A percentile compares a stretch with the other conserved stretches of the same genome.
phyloP scores from a whole-genome alignment of 768 basidiomycete genomes.

The Xerocomellus intermedius region DNA sequence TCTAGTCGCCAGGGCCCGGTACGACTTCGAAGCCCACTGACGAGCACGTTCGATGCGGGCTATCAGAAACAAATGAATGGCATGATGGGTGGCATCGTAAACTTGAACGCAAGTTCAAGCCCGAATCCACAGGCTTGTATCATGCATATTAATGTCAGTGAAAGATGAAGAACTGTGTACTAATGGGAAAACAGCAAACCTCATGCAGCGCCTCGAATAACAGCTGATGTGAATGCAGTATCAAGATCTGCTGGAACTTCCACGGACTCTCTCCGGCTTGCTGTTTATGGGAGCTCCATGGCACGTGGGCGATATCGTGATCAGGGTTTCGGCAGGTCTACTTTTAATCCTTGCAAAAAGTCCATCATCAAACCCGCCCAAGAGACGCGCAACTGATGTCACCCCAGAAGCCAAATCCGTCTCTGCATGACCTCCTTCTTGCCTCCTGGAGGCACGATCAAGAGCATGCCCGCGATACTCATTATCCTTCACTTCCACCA shows the following conservation, averaged over 20 bases:
- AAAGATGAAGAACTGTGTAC: no score
- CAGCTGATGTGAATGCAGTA: neutral
- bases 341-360: no score
- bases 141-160: no score
- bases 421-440: constrained; percentile 1
- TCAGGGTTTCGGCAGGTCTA: neutral
- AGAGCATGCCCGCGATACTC: neutral
- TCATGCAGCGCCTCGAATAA: no score
- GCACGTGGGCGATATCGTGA: neutral
- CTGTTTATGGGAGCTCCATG: no score
- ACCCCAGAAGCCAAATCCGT: neutral
- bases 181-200: no score
- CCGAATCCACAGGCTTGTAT: no score
- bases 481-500: neutral
- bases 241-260: neutral
- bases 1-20: neutral
- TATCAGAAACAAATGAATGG: no score
- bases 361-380: neutral
- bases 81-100: no score
- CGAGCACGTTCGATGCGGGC: no score
- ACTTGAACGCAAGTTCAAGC: no score
- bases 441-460: constrained; percentile 4
- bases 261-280: neutral
- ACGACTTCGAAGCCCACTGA: no score
- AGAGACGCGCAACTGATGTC: neutral